phyloP scores from a whole-genome alignment of 345 rosid species.

The Aurinia saxatilis region DNA sequence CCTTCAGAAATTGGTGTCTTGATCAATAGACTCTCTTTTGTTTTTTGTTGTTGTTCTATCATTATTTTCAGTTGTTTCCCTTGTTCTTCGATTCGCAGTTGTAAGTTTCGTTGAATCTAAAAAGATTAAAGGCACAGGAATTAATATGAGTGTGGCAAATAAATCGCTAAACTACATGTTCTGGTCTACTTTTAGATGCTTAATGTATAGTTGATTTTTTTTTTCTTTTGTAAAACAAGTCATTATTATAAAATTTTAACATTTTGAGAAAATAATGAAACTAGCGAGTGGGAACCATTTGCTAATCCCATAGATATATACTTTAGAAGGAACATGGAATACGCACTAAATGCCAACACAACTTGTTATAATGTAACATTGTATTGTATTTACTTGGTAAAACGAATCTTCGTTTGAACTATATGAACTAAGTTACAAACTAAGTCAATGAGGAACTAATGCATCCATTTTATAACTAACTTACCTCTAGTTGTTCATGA shows the following conservation, averaged over 20 bases:
- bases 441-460: too few relatives aligned
- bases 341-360: background rate
- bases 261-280: background rate
- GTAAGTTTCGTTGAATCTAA: conserved; percentile 78
- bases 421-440: too few relatives aligned
- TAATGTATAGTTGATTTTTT: background rate
- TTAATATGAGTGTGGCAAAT: too few relatives aligned
- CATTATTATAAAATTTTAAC: too few relatives aligned
- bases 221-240: too few relatives aligned
- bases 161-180: too few relatives aligned
- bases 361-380: background rate
- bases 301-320: too few relatives aligned
- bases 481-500: conserved; percentile 92
- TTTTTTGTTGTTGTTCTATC: conserved; percentile 74
- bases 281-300: too few relatives aligned
- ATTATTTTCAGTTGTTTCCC: conserved; percentile 67
- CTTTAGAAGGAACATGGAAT: background rate
- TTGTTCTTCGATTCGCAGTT: conserved; percentile 80
- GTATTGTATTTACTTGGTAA: background rate
- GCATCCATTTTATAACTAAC: background rate
- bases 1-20: conserved; percentile 27
- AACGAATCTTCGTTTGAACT: background rate
- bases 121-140: background rate
- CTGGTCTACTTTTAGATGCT: too few relatives aligned
- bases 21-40: conserved; percentile 31